phyloP scores from a whole-genome alignment of 768 basidiomycete genomes.

The Suillus variegatus region DNA sequence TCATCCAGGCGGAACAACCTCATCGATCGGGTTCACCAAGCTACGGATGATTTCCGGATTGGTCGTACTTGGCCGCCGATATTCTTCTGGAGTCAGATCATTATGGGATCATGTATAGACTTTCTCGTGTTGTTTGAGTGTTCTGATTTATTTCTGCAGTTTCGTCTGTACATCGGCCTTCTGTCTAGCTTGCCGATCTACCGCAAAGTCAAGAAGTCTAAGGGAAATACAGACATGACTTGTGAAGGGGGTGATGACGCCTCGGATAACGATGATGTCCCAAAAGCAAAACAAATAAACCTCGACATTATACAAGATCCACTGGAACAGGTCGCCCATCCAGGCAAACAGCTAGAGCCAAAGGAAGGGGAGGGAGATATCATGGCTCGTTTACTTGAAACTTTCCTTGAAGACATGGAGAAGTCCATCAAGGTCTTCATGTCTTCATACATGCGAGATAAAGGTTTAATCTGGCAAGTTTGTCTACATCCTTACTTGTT shows the following conservation, averaged over 20 bases:
- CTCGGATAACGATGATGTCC: conserved; percentile 28
- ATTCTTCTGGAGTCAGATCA: conserved; percentile 24
- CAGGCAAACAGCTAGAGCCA: conserved; percentile 31
- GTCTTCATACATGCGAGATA: conserved; percentile 63
- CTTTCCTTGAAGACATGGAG: conserved; percentile 66
- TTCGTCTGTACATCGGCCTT: conserved; percentile 33
- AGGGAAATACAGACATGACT: conserved; percentile 26
- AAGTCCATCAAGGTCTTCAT: conserved; percentile 63
- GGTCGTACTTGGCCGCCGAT: conserved; percentile 34
- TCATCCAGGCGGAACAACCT: conserved; percentile 13
- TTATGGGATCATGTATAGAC: conserved; percentile 32
- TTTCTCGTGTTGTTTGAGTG: not conserved
- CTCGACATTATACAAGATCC: conserved; percentile 28
- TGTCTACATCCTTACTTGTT: not conserved
- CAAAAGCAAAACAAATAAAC: conserved; percentile 22
- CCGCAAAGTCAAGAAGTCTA: conserved; percentile 30
- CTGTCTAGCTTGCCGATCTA: conserved; percentile 32
- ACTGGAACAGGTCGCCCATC: conserved; percentile 29
- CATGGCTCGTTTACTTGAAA: conserved; percentile 32
- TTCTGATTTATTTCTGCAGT: conserved; percentile 20
- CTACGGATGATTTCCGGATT: conserved; percentile 32
- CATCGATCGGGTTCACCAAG: conserved; percentile 26
- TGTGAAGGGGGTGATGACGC: conserved; percentile 29
- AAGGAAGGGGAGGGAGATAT: conserved; percentile 12
- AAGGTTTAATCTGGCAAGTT: conserved; percentile 64